Base-by-base conservation (phyloP, 129 eudicot genomes). In the Helichrysum umbraculigerum region DNA sequence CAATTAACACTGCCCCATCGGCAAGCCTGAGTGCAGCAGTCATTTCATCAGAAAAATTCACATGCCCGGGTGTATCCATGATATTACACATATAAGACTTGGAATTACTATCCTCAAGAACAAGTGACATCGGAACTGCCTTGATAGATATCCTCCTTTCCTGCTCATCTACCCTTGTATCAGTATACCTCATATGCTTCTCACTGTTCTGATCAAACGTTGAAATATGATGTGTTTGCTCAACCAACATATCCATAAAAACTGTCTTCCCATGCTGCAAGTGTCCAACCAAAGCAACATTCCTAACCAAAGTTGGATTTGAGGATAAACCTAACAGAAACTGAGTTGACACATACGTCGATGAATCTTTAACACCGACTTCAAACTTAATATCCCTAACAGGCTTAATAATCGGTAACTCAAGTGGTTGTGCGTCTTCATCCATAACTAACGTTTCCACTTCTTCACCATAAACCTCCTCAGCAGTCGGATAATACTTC, bases 41-140 rank as follows among this genome's bases (percentile, higher is more conserved):
- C 99, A 95, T 95, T 72, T 95, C 99, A 72, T 95, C 99, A 0
- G 99, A 95, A 66, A 95, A 95, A 66, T 91, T 95, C 5, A 88
- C 94, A 81, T 95, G 99, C 19, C 99, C 99, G 11, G 99, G 97
- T 0, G 99, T 85, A 78, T 91, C 97, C 96, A 95, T 95, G n/a
- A 95, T 72, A 73, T 95, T 95, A 74, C 96, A 89, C 67, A 95
- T 82, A 57, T 85, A 91, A 4, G 99, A 95, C 58, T 95, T 95
- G 0, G 96, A 91, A 79, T 89, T 91, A 81, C 99, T 91, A 66
- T 95, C 97, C 79, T 95, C 99, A 1, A 95, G 92, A 64, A 91
- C 97, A 62, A 95, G 89, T 0, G 99, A 89, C 97, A 95, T 95
- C 10, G 99, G 99, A 54, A 95, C 96, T 8, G 90, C 87, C 76